Evolutionary conservation across 1,284 basidiomycete genomes (phyloP).

Genomic region (Pterulicium gracile): DNA sequence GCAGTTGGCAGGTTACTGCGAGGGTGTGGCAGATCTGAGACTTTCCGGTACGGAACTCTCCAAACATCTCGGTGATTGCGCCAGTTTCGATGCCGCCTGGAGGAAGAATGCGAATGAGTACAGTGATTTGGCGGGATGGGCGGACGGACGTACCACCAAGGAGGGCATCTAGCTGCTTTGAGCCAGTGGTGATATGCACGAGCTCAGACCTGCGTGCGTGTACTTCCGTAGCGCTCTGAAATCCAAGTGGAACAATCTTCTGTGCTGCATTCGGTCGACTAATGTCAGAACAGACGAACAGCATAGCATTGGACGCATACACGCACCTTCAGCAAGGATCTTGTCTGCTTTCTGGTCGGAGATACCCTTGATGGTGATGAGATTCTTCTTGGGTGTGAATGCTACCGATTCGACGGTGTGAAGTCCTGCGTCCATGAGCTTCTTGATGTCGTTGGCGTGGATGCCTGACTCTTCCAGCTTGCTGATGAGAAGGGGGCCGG

Average conservation of each 20-base stretch:
- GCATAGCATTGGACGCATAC: background rate
- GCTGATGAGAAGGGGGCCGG: slow-evolving; percentile 72
- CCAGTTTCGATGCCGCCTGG: slow-evolving; percentile 96
- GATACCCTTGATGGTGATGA: slow-evolving; percentile 93
- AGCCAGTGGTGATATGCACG: slow-evolving; percentile 95
- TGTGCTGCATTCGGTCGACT: slow-evolving; percentile 45
- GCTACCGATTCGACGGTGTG: slow-evolving; percentile 95
- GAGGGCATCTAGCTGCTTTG: slow-evolving; percentile 91
- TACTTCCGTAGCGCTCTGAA: slow-evolving; percentile 96
- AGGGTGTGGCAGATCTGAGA: slow-evolving; percentile 98
- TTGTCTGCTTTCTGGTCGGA: slow-evolving; percentile 98
- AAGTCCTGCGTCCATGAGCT: slow-evolving; percentile 86
- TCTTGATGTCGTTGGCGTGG: slow-evolving; percentile 88
- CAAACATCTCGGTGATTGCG: slow-evolving; percentile 96
- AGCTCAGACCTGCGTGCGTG: slow-evolving; percentile 94
- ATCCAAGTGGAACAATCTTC: slow-evolving; percentile 95
- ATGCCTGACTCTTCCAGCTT: slow-evolving; percentile 92
- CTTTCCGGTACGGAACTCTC: slow-evolving; percentile 98
- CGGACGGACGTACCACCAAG: slow-evolving; percentile 66
- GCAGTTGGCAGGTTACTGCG: slow-evolving; percentile 96
- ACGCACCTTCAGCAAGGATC: slow-evolving; percentile 81
- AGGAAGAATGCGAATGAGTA: slow-evolving; percentile 12
- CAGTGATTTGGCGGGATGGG: too few relatives aligned
- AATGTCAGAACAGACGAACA: slow-evolving; percentile 4
- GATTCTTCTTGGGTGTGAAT: slow-evolving; percentile 92